Percentiles rank a stretch among this genome's conserved stretches.
These are phyloP conservation scores for Volutella citrinella DNA, from an alignment of 2,329 filamentous ascomycete genomes.

Conservation along the genomic window DNA sequence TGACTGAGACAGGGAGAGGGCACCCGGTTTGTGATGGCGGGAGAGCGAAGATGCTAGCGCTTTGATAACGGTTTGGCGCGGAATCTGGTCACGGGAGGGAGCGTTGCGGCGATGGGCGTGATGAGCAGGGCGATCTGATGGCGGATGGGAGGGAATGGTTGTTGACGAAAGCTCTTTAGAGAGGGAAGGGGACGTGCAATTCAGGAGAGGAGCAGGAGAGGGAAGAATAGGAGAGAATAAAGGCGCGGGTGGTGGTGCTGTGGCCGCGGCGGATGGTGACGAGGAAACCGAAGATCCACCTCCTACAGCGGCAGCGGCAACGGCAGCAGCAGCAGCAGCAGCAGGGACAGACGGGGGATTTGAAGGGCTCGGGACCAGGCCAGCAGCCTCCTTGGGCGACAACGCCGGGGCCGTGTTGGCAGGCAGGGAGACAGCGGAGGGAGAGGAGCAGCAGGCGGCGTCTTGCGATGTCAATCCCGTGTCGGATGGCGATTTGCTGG, in stretches of 20 bases:
- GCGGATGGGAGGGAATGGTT: conserved; percentile 5
- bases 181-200: too few relatives aligned
- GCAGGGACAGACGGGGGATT: conserved; percentile 14
- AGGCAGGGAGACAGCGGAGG: conserved; percentile 10
- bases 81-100: conserved; percentile 61
- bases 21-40: conserved; percentile 59
- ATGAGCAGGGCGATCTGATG: conserved; percentile 4
- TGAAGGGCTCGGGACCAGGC: conserved; percentile 9
- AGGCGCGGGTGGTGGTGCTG: too few relatives aligned
- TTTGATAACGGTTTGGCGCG: conserved; percentile 80
- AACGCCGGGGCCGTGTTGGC: conserved; percentile 5
- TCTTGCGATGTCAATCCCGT: too few relatives aligned
- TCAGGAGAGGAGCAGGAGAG: too few relatives aligned
- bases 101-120: conserved; percentile 44
- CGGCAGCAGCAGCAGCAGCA: conserved; percentile 9
- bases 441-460: not conserved
- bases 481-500: too few relatives aligned
- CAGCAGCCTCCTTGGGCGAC: conserved; percentile 8
- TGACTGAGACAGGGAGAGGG: conserved; percentile 50
- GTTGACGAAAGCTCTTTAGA: too few relatives aligned
- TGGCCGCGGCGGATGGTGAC: conserved; percentile 17
- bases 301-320: conserved; percentile 13
- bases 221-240: too few relatives aligned
- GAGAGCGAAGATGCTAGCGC: conserved; percentile 69
- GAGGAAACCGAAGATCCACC: conserved; percentile 21